Conservation (phyloP, 2,329 filamentous ascomycete species). For the Sordariomycetes sp. region DNA sequence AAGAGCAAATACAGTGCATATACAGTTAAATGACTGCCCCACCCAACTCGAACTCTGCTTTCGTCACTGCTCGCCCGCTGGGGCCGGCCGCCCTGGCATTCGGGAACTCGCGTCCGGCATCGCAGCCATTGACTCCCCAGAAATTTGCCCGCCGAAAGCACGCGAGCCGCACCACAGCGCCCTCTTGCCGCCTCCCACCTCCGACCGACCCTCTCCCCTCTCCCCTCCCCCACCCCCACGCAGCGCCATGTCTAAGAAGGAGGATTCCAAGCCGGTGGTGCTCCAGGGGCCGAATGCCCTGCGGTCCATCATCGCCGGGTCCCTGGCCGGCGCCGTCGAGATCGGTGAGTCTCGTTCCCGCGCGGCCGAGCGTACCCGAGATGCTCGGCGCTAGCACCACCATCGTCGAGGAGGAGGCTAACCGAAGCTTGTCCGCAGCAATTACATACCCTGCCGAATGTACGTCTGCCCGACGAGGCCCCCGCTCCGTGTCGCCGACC, state of each 20-base stretch:
- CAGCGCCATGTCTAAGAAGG: conserved; percentile 2
- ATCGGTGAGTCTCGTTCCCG: conserved; percentile 51
- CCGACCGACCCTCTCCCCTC: not conserved
- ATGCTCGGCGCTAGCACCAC: not conserved
- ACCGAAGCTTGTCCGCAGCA: conserved; percentile 25
- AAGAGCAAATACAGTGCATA: no score
- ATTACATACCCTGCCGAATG: conserved; percentile 94
- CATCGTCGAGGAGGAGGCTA: not conserved
- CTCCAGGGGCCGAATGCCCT: conserved; percentile 61
- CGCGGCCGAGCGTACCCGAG: not conserved
- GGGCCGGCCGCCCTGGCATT: not conserved
- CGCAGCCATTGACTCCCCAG: not conserved
- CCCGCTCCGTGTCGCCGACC: not conserved
- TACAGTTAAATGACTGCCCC: no score
- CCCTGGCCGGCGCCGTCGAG: conserved; percentile 88
- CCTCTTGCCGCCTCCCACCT: not conserved
- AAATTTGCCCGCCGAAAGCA: not conserved
- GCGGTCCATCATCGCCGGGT: conserved; percentile 84
- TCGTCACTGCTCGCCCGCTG: not conserved
- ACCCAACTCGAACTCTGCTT: not conserved
- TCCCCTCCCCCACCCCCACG: not conserved
- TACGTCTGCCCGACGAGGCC: conserved; percentile 28
- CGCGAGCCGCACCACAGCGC: not conserved
- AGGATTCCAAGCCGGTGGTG: conserved; percentile 14
- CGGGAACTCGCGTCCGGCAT: not conserved